phyloP scores from a whole-genome alignment of 2,329 filamentous ascomycete genomes.

The Tympanopsis confertula region DNA sequence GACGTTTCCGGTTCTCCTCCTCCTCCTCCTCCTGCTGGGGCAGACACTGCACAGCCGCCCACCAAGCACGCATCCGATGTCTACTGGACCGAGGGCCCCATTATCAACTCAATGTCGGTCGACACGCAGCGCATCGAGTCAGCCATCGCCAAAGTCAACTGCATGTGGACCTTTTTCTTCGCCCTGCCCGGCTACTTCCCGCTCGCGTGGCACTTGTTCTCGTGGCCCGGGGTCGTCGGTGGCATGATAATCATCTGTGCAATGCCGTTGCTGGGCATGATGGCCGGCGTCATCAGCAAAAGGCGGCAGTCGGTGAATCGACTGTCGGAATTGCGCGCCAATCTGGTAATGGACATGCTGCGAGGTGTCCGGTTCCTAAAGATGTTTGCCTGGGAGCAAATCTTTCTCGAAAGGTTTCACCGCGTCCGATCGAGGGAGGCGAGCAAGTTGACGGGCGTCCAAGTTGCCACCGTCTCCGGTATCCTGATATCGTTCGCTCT shows the following conservation, averaged over 20 bases:
- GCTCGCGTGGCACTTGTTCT: slow-evolving; percentile 48
- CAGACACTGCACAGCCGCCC: too few species aligned
- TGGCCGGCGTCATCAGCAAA: slow-evolving; percentile 40
- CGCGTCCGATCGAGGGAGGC: slow-evolving; percentile 45
- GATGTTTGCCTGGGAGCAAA: slow-evolving; percentile 55
- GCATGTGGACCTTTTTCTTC: slow-evolving; percentile 51
- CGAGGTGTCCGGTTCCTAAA: slow-evolving; percentile 55
- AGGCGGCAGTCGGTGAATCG: slow-evolving; percentile 50
- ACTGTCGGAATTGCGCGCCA: slow-evolving; percentile 52
- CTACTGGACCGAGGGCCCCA: slow-evolving; percentile 54
- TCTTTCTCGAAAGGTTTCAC: slow-evolving; percentile 44
- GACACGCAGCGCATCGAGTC: slow-evolving; percentile 55
- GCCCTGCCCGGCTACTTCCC: slow-evolving; percentile 44
- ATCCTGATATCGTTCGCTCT: slow-evolving; percentile 53
- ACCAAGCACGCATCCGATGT: slow-evolving; percentile 12
- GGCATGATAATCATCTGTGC: slow-evolving; percentile 46
- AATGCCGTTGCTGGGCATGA: slow-evolving; percentile 43
- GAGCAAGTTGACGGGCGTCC: slow-evolving; percentile 41
- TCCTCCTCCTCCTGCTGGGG: too few species aligned
- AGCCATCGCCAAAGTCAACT: slow-evolving; percentile 52
- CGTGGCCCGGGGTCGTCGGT: slow-evolving; percentile 50
- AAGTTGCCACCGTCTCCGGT: slow-evolving; percentile 51
- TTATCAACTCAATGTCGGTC: slow-evolving; percentile 57
- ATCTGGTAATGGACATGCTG: slow-evolving; percentile 52
- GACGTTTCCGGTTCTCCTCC: too few species aligned